Base-by-base conservation (phyloP, 2,329 filamentous ascomycete genomes). In the Claviceps arundinis region DNA sequence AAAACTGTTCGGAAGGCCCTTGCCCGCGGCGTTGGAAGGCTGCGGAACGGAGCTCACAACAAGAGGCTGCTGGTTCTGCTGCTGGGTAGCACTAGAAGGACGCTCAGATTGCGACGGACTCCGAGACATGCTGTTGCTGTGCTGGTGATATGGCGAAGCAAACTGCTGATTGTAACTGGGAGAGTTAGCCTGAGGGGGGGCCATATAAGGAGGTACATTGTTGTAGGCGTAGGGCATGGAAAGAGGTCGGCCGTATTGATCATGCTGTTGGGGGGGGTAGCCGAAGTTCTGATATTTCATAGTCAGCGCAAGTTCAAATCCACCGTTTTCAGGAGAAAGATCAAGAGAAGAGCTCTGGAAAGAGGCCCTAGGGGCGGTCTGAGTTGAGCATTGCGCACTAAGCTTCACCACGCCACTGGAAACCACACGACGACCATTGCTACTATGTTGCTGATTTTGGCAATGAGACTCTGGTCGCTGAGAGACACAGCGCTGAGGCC, bases 61-160 rank as follows among this genome's bases (percentile, higher is more conserved):
- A 65, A 68, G 81, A 62, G 81, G 72, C 68, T 82, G 67, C 68
- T 71, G 68, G 64, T 65, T 63, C 50, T 80, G 68, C 64, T 65
- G 64, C 50, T 80, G 86, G 70, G 64, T 81, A 66, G 73, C 87
- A 68, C 87, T 86, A 26, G 83, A 76, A 40, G 77, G 77, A 47
- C 80, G 72, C 61, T 82, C 78, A n/a, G 87, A 77, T 67, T 93
- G 87, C 2, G 89, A 94, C 2, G 85, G 80, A 55, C 81, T 89
- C 60, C 90, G 84, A 2, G 90, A 93, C 85, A 95, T 90, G 73
- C 53, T 79, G 71, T 56, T 83, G 76, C 65, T 85, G 78, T 55
- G 79, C 60, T 72, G 74, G 66, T 62, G 70, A 48, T 62, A 68
- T 57, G 61, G 69, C 56, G 61, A 60, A 7, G 63, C 68, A 53